Percentiles rank a stretch among this genome's conserved stretches.
phyloP scores from a whole-genome alignment of 441 rosid genomes.

The Adansonia gregorii region DNA sequence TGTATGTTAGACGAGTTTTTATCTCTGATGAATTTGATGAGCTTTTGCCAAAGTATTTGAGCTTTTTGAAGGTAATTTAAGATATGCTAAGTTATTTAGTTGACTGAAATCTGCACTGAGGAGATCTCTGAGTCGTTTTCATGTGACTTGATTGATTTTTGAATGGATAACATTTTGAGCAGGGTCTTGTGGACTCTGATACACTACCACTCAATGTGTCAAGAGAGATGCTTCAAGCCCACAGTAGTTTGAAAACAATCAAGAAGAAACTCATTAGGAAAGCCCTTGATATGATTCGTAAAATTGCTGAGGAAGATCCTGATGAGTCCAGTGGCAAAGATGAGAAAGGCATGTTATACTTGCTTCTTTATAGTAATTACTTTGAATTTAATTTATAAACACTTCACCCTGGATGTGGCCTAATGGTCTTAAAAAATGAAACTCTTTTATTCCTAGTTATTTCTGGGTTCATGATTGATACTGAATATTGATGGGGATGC shows the following conservation, averaged over 20 bases:
- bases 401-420: neutral
- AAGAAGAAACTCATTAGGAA: slow-evolving; percentile 92
- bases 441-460: neutral
- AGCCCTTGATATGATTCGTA: slow-evolving; percentile 94
- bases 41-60: slow-evolving; percentile 85
- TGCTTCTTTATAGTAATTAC: slow-evolving; percentile 8
- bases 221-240: slow-evolving; percentile 93
- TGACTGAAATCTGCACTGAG: neutral
- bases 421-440: neutral
- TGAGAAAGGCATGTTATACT: slow-evolving; percentile 54
- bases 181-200: slow-evolving; percentile 98
- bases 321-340: slow-evolving; percentile 72
- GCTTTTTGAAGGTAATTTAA: slow-evolving; percentile 71
- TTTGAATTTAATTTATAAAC: neutral
- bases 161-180: slow-evolving; percentile 32
- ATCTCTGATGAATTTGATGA: slow-evolving; percentile 95
- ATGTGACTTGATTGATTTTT: neutral
- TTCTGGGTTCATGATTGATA: neutral
- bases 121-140: neutral
- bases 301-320: slow-evolving; percentile 88
- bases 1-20: slow-evolving; percentile 88
- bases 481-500: slow-evolving; percentile 27
- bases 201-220: slow-evolving; percentile 91
- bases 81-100: slow-evolving; percentile 9
- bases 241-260: slow-evolving; percentile 88